Conservation (phyloP, 495 filamentous ascomycete species). For the Lindgomyces ingoldianus region DNA sequence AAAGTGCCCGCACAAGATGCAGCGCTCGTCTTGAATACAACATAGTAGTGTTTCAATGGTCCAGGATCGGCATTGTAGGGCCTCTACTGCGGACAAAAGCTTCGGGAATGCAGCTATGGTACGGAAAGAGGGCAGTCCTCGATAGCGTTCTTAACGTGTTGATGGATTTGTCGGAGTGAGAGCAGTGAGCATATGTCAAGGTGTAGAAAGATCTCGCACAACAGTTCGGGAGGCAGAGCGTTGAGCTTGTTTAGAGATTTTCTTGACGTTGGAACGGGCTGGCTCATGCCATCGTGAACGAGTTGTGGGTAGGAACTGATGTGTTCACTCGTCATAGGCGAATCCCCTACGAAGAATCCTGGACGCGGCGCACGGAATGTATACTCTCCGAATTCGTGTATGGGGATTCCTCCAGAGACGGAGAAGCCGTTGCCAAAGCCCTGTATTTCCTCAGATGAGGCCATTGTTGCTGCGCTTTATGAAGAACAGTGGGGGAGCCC, state of each 20-base stretch:
- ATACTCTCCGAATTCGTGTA: constrained; percentile 11
- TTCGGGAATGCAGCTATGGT: constrained; percentile 5
- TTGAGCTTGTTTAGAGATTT: not conserved
- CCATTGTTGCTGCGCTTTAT: not conserved
- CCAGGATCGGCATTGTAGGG: constrained; percentile 7
- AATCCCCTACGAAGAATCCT: constrained; percentile 4
- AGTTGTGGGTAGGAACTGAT: not conserved
- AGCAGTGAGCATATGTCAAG: constrained; percentile 4
- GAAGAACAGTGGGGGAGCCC: no score
- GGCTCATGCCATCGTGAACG: not conserved
- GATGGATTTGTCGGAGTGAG: constrained; percentile 1
- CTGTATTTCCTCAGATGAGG: not conserved
- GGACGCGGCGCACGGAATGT: constrained; percentile 11
- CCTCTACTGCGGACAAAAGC: constrained; percentile 8
- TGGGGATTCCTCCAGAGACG: not conserved
- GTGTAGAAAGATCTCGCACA: constrained; percentile 3
- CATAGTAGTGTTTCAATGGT: constrained; percentile 2
- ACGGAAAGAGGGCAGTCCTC: constrained; percentile 5
- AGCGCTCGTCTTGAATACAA: not conserved
- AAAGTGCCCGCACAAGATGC: constrained; percentile 6
- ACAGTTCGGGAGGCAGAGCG: constrained; percentile 6
- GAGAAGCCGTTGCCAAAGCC: constrained; percentile 5
- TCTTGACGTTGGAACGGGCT: not conserved
- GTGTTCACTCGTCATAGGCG: not conserved
- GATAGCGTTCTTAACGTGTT: constrained; percentile 1